Conservation (phyloP, 1,284 basidiomycete genomes). For the Coniophora puteana region DNA sequence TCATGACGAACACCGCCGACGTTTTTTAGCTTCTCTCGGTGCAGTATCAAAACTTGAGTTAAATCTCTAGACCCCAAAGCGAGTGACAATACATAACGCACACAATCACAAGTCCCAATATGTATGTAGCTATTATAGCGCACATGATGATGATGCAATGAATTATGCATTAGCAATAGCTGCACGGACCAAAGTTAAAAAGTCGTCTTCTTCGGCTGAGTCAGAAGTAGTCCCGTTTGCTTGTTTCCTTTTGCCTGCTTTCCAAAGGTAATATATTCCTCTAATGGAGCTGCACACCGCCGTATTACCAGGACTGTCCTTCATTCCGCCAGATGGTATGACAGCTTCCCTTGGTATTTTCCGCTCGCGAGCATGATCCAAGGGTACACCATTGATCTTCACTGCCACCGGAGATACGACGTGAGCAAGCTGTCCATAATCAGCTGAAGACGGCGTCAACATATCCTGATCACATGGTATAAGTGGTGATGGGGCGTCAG, state of each 20-base stretch:
- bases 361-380: conserved; percentile 2
- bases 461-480: conserved; percentile 22
- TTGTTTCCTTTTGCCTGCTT: conserved; percentile 16
- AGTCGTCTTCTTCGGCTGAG: conserved; percentile 11
- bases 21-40: no score
- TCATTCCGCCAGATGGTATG: neutral
- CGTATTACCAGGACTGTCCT: conserved; percentile 2
- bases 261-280: conserved; percentile 29
- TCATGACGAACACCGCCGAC: no score
- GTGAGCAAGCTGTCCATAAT: conserved; percentile 10
- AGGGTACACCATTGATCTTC: conserved; percentile 11
- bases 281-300: conserved; percentile 27
- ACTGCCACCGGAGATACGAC: conserved; percentile 14
- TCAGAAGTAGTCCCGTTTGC: conserved; percentile 3
- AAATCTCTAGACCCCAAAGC: no score
- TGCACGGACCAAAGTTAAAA: conserved; percentile 24
- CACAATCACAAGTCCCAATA: no score
- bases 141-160: neutral
- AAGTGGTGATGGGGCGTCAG: conserved; percentile 12
- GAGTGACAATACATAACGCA: no score
- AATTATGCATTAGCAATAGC: conserved; percentile 19
- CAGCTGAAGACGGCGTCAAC: conserved; percentile 18
- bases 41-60: no score
- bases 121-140: no score
- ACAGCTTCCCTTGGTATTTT: neutral